phyloP scores from a whole-genome alignment of 192 early-diverging fungal genomes.

The Dissophora globulifera region DNA sequence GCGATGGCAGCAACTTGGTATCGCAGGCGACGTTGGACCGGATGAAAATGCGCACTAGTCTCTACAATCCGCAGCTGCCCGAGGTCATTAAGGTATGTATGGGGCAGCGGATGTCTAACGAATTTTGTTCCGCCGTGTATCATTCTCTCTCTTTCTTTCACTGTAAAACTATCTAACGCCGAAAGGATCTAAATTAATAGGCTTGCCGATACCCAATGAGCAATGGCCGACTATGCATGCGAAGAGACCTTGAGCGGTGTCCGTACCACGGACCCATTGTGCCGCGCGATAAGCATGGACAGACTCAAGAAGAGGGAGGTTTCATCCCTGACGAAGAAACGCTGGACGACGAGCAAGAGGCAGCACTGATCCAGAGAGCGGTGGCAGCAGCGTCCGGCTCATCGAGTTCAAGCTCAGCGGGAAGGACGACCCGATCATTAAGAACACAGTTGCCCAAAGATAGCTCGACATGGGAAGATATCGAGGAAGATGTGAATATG shows the following conservation, averaged over 20 bases:
- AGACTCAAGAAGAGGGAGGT: slow-evolving; percentile 33
- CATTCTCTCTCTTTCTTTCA: too few species aligned
- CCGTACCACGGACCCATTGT: slow-evolving; percentile 73
- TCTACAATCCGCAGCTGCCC: slow-evolving; percentile 54
- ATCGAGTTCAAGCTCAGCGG: neutral
- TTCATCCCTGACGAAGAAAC: slow-evolving; percentile 8
- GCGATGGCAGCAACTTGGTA: slow-evolving; percentile 67
- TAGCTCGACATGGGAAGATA: slow-evolving; percentile 54
- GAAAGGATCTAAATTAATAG: slow-evolving; percentile 40
- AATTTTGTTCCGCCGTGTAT: too few species aligned
- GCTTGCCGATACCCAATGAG: slow-evolving; percentile 72
- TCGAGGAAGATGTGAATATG: slow-evolving; percentile 59
- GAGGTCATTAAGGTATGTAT: slow-evolving; percentile 58
- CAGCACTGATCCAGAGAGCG: slow-evolving; percentile 8
- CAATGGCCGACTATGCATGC: slow-evolving; percentile 69
- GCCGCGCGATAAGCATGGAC: slow-evolving; percentile 67
- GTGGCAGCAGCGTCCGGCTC: slow-evolving; percentile 2
- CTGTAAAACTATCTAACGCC: too few species aligned
- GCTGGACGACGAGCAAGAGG: slow-evolving; percentile 13
- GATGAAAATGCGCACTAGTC: slow-evolving; percentile 66
- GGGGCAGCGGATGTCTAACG: neutral
- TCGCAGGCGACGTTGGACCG: slow-evolving; percentile 60
- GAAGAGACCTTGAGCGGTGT: slow-evolving; percentile 73
- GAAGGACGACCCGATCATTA: too few species aligned
- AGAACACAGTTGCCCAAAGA: slow-evolving; percentile 9